Percentiles rank a stretch among this genome's conserved stretches.
These are phyloP conservation scores for Lachnum nothofagi DNA, from an alignment of 2,329 filamentous ascomycete genomes.

Conservation along the genomic window DNA sequence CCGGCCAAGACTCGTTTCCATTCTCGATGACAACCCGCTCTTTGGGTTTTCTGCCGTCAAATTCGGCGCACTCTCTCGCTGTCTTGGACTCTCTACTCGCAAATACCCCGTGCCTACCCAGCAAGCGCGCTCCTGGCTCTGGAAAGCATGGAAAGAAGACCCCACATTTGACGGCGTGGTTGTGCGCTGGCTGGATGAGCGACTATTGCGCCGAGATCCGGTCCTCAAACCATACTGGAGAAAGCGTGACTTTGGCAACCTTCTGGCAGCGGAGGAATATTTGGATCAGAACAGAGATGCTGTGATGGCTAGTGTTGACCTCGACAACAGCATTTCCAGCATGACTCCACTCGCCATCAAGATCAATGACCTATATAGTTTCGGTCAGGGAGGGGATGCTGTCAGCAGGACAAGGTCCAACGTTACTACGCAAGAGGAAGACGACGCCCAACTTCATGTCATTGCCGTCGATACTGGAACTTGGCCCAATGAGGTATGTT, in stretches of 20 bases:
- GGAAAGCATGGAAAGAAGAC: constrained; percentile 44
- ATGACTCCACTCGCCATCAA: constrained; percentile 33
- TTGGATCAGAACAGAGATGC: constrained; percentile 32
- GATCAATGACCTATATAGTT: constrained; percentile 33
- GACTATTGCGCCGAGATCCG: constrained; percentile 37
- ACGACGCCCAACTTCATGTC: constrained; percentile 36
- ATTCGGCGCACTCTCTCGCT: constrained; percentile 26
- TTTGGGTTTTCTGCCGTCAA: constrained; percentile 38
- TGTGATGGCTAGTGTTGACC: constrained; percentile 30
- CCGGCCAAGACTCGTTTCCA: constrained; percentile 39
- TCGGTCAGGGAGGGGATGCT: constrained; percentile 34
- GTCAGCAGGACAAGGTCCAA: constrained; percentile 31
- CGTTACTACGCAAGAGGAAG: constrained; percentile 21
- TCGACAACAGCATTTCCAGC: constrained; percentile 28
- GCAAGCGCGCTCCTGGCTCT: constrained; percentile 38
- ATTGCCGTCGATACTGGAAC: constrained; percentile 32
- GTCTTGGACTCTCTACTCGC: constrained; percentile 35
- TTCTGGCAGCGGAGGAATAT: constrained; percentile 36
- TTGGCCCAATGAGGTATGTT: constrained; percentile 6
- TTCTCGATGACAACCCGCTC: constrained; percentile 48
- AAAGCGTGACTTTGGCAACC: constrained; percentile 37
- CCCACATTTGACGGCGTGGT: constrained; percentile 42
- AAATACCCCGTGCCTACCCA: constrained; percentile 37
- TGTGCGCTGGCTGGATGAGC: constrained; percentile 43
- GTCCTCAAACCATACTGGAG: constrained; percentile 37